These are phyloP conservation scores for Trichopus zeylanicus DNA, from an alignment of 116 monocot species.

Conservation along the genomic window DNA sequence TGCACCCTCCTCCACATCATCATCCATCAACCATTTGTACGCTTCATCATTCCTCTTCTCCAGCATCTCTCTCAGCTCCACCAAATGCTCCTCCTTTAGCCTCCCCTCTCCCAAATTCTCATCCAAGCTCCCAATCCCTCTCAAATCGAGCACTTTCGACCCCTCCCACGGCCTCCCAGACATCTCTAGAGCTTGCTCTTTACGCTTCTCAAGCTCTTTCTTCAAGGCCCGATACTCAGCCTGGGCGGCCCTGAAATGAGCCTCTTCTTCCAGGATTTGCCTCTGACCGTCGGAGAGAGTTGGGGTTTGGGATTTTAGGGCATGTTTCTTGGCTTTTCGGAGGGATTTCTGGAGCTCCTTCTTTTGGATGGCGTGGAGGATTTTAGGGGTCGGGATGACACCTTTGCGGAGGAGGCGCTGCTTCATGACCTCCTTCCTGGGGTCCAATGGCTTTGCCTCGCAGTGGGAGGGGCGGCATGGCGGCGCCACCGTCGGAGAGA, in stretches of 20 bases:
- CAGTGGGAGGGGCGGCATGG: neutral
- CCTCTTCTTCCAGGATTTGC: conserved; percentile 32
- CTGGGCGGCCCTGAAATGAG: conserved; percentile 31
- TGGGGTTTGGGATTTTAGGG: conserved; percentile 6
- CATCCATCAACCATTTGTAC: conserved; percentile 60
- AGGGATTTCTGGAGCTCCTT: conserved; percentile 67
- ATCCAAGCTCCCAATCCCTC: conserved; percentile 4
- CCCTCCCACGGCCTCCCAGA: conserved; percentile 67
- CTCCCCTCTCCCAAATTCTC: conserved; percentile 18
- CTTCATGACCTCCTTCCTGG: conserved; percentile 34
- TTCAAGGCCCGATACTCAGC: conserved; percentile 56
- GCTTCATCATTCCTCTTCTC: conserved; percentile 49
- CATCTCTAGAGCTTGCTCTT: neutral
- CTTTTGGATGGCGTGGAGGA: conserved; percentile 80
- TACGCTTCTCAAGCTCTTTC: conserved; percentile 22
- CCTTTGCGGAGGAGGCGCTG: conserved; percentile 60
- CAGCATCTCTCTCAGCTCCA: conserved; percentile 56
- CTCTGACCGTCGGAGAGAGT: conserved; percentile 13
- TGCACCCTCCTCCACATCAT: conserved; percentile 29
- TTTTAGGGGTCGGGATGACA: conserved; percentile 79
- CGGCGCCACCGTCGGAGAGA: conserved; percentile 6
- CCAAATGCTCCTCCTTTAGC: conserved; percentile 56
- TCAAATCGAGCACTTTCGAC: conserved; percentile 5
- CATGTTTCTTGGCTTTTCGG: conserved; percentile 44
- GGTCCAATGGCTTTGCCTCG: conserved; percentile 2